These are phyloP conservation scores for Blastobotrys ciferrii DNA, from an alignment of 1,139 yeast genomes.

Conservation along the genomic window DNA sequence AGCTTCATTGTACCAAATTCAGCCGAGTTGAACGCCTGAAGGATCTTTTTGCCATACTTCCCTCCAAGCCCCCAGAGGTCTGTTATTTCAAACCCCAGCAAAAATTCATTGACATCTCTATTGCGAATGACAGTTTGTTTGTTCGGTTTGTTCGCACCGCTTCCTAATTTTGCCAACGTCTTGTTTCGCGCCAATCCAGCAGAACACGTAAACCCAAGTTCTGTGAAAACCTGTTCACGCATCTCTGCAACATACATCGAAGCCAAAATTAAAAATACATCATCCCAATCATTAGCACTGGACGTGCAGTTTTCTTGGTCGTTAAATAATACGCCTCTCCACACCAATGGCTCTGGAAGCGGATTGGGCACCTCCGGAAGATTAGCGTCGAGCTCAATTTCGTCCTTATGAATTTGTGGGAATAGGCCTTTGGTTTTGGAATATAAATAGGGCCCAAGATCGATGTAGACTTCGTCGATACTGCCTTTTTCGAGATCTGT, in stretches of 20 bases:
- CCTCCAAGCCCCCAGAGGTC: conserved; percentile 95
- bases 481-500: conserved; percentile 80
- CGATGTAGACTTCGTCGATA: conserved; percentile 89
- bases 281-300: conserved; percentile 74
- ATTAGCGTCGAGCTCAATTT: conserved; percentile 27
- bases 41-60: conserved; percentile 66
- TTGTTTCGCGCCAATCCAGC: conserved; percentile 82
- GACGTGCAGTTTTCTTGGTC: not conserved
- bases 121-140: conserved; percentile 73
- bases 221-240: conserved; percentile 50
- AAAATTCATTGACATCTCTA: conserved; percentile 48
- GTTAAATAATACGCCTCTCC: conserved; percentile 29
- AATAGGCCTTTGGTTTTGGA: conserved; percentile 35
- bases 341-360: conserved; percentile 37
- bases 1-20: conserved; percentile 30
- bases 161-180: conserved; percentile 82
- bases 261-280: conserved; percentile 64
- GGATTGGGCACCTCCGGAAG: conserved; percentile 46
- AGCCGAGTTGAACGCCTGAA: conserved; percentile 39
- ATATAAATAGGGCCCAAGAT: conserved; percentile 61
- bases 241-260: conserved; percentile 55
- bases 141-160: conserved; percentile 81
- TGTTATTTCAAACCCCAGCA: conserved; percentile 58
- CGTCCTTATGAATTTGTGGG: conserved; percentile 36
- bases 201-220: conserved; percentile 80